Conservation (phyloP, 208 protist species). For the Perkinsela sp. region DNA sequence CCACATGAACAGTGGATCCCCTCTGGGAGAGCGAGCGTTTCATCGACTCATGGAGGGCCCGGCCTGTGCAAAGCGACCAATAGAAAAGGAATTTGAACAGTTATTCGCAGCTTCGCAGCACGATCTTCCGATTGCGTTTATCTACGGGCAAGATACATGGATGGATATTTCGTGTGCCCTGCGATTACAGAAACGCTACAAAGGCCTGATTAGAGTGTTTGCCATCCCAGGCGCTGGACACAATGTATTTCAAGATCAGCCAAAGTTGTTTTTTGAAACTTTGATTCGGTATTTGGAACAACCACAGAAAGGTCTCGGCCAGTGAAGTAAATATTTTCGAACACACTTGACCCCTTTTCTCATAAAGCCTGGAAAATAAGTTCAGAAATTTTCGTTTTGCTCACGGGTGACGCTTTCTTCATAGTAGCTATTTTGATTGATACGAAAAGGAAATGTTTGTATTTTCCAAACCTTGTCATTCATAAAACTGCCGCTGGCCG, state of each 20-base stretch:
- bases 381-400: too few relatives aligned
- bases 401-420: too few relatives aligned
- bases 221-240: neutral
- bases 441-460: too few relatives aligned
- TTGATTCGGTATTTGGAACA: neutral
- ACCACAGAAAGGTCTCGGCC: too few relatives aligned
- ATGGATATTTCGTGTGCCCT: constrained; percentile 6
- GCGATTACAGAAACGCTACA: neutral
- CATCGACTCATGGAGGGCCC: constrained; percentile 19
- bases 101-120: neutral
- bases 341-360: too few relatives aligned
- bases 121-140: constrained; percentile 2
- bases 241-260: neutral
- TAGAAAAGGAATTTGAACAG: constrained; percentile 10
- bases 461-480: too few relatives aligned
- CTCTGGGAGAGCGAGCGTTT: constrained; percentile 14
- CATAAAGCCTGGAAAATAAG: too few relatives aligned
- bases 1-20: constrained; percentile 23
- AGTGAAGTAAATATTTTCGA: too few relatives aligned
- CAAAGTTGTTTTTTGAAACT: neutral
- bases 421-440: too few relatives aligned
- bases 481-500: too few relatives aligned
- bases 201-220: neutral
- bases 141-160: constrained; percentile 19
- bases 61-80: constrained; percentile 14